phyloP scores from a whole-genome alignment of 176 grass and related monocot genomes.

The Urochloa ruziziensis region DNA sequence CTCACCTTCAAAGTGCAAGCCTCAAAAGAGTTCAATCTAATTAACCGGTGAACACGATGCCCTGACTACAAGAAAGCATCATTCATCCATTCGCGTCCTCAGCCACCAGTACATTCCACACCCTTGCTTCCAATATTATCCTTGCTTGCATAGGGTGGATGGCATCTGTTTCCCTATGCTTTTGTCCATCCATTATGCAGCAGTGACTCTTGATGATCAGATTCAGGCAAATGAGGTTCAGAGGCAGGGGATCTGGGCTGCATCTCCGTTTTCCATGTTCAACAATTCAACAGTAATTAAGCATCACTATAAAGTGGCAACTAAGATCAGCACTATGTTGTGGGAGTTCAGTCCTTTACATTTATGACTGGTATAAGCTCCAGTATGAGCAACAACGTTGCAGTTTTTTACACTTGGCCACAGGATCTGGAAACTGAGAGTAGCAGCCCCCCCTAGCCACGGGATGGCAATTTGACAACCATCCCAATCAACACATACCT shows the following conservation, averaged over 20 bases:
- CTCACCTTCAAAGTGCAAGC: conserved; percentile 11
- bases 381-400: neutral
- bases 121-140: neutral
- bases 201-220: neutral
- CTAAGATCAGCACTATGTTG: neutral
- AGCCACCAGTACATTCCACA: neutral
- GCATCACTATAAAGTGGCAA: neutral
- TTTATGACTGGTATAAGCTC: neutral
- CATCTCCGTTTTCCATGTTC: neutral
- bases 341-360: neutral
- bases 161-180: neutral
- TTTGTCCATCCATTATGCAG: neutral
- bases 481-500: neutral
- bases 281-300: neutral
- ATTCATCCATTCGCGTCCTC: neutral
- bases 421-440: neutral
- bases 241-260: neutral
- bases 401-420: neutral
- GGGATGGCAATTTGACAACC: neutral
- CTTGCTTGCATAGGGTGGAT: neutral
- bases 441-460: conserved; percentile 8
- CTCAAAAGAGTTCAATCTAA: conserved; percentile 4
- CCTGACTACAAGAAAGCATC: conserved; percentile 6
- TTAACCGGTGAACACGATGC: conserved; percentile 9
- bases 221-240: neutral